These are phyloP conservation scores for Trebouxia sp. DNA, from an alignment of 139 green algal species.

Conservation along the genomic window DNA sequence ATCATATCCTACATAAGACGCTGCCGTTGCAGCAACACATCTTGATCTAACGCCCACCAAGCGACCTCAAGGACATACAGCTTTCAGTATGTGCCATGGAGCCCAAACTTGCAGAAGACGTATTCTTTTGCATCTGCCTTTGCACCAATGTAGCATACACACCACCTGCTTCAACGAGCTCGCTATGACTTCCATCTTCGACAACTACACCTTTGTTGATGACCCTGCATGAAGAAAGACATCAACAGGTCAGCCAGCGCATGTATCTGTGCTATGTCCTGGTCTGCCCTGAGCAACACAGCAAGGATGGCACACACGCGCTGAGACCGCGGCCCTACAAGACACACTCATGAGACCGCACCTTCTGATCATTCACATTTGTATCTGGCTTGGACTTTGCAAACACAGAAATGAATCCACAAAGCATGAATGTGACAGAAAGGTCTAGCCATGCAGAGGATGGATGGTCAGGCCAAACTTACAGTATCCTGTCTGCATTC, in stretches of 20 bases:
- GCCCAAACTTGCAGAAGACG: background rate
- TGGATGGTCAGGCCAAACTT: background rate
- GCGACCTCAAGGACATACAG: background rate
- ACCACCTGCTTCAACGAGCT: slow-evolving; percentile 54
- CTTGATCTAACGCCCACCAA: too few species aligned
- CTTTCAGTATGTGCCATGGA: slow-evolving; percentile 5
- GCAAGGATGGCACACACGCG: too few species aligned
- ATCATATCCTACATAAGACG: too few species aligned
- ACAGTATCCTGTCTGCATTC: slow-evolving; percentile 76
- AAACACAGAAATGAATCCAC: background rate
- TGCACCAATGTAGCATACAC: slow-evolving; percentile 63
- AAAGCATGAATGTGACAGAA: background rate
- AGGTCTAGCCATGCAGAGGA: background rate
- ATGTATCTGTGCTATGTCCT: background rate
- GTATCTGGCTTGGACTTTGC: too few species aligned
- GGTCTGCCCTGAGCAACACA: too few species aligned
- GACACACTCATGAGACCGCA: too few species aligned
- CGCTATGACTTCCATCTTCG: slow-evolving; percentile 63
- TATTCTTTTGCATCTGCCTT: slow-evolving; percentile 43
- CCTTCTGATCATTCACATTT: too few species aligned
- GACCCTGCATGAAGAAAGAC: slow-evolving; percentile 41
- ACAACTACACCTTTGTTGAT: slow-evolving; percentile 56
- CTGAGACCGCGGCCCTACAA: too few species aligned
- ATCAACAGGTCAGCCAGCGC: background rate
- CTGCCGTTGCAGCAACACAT: too few species aligned